Conservation (phyloP, 345 rosid species). For the Eucalyptus marginata region DNA sequence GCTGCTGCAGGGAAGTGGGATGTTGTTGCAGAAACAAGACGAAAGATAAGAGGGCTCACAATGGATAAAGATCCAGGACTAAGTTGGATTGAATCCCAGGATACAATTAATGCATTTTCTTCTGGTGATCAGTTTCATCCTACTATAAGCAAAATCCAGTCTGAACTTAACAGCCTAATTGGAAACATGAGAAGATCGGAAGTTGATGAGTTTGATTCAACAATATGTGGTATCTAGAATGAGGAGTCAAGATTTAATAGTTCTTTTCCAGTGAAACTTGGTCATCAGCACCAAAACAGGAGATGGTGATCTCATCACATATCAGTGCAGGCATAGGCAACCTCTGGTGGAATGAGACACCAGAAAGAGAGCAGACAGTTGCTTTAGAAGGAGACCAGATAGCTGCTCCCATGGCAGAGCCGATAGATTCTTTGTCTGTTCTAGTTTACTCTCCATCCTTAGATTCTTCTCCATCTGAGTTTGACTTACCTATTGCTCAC, state of each 20-base stretch:
- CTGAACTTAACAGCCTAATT: slow-evolving; percentile 27
- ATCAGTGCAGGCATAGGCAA: background rate
- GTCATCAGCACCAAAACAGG: background rate
- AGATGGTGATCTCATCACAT: background rate
- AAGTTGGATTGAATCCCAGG: slow-evolving; percentile 72
- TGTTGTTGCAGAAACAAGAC: slow-evolving; percentile 46
- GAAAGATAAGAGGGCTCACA: slow-evolving; percentile 42
- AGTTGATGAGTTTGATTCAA: slow-evolving; percentile 3
- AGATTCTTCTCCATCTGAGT: background rate
- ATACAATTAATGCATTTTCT: slow-evolving; percentile 33
- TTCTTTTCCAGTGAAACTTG: background rate
- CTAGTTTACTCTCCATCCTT: background rate
- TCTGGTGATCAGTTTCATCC: slow-evolving; percentile 53
- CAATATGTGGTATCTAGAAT: background rate
- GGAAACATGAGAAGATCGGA: slow-evolving; percentile 33
- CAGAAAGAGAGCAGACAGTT: background rate
- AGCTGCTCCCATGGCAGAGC: background rate
- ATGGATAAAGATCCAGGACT: slow-evolving; percentile 59
- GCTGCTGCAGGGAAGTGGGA: slow-evolving; percentile 69
- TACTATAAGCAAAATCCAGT: slow-evolving; percentile 16
- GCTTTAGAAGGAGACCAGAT: background rate
- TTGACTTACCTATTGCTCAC: background rate
- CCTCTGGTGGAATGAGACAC: background rate
- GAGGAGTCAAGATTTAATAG: background rate
- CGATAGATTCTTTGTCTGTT: background rate